Conservation (phyloP, 208 protist genomes). For the Leishmania turanica region DNA sequence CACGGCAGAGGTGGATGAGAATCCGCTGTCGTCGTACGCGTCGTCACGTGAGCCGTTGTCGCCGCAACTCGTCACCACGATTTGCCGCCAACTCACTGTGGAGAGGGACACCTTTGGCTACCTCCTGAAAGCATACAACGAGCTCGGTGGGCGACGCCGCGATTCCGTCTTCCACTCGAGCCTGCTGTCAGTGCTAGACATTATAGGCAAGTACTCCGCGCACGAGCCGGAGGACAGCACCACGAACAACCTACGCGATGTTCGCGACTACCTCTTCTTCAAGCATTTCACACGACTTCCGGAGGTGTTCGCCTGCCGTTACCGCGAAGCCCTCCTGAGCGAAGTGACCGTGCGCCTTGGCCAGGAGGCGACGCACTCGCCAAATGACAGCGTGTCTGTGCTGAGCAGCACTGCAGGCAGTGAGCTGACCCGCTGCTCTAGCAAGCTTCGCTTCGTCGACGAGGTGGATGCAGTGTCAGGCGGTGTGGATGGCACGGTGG, state of each 20-base stretch:
- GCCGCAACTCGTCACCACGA: slow-evolving; percentile 29
- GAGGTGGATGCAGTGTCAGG: slow-evolving; percentile 69
- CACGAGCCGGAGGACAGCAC: slow-evolving; percentile 25
- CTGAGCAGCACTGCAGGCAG: slow-evolving; percentile 59
- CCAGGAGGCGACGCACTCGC: slow-evolving; percentile 40
- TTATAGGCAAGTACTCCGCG: slow-evolving; percentile 35
- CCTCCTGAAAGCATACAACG: slow-evolving; percentile 58
- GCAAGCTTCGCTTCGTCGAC: slow-evolving; percentile 71
- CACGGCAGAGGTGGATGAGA: slow-evolving; percentile 22
- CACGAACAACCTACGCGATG: slow-evolving; percentile 48
- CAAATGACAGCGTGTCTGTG: slow-evolving; percentile 56
- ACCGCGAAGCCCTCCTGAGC: slow-evolving; percentile 47
- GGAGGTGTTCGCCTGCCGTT: slow-evolving; percentile 39
- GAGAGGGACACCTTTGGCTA: slow-evolving; percentile 64
- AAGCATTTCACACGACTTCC: slow-evolving; percentile 51
- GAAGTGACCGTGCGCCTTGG: slow-evolving; percentile 53
- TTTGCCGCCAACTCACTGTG: slow-evolving; percentile 66
- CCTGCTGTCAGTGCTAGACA: slow-evolving; percentile 50
- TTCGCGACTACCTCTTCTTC: slow-evolving; percentile 68
- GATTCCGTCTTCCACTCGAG: slow-evolving; percentile 74
- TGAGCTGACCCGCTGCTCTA: slow-evolving; percentile 53
- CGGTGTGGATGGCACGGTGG: slow-evolving; percentile 49
- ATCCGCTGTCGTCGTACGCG: slow-evolving; percentile 39
- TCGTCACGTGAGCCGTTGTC: slow-evolving; percentile 37
- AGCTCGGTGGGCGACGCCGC: slow-evolving; percentile 49